phyloP scores from a whole-genome alignment of 371 early-diverging fungal genomes.

The Coemansia sp. region DNA sequence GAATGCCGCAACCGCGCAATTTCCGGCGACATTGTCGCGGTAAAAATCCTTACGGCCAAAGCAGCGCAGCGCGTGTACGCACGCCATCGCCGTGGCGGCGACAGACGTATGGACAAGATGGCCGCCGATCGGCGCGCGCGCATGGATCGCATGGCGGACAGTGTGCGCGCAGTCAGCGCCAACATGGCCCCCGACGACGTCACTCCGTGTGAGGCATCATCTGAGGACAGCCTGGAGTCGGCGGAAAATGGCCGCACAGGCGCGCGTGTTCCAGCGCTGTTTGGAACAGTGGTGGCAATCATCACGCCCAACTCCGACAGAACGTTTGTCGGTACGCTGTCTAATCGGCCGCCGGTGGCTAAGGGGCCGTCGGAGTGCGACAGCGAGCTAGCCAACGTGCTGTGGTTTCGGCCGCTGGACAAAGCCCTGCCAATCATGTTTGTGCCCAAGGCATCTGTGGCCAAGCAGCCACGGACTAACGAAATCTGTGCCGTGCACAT shows the following conservation, averaged over 20 bases:
- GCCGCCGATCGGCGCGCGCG: slow-evolving; percentile 32
- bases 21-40: slow-evolving; percentile 85
- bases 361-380: background rate
- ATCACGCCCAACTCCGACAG: slow-evolving; percentile 64
- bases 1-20: slow-evolving; percentile 82
- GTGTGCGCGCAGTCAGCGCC: background rate
- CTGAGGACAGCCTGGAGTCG: background rate
- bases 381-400: slow-evolving; percentile 48
- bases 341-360: slow-evolving; percentile 49
- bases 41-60: slow-evolving; percentile 71
- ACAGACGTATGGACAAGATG: slow-evolving; percentile 52
- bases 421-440: slow-evolving; percentile 77
- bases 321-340: slow-evolving; percentile 62
- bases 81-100: slow-evolving; percentile 56
- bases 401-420: slow-evolving; percentile 86
- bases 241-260: slow-evolving; percentile 3
- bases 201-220: background rate
- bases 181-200: background rate
- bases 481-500: slow-evolving; percentile 68
- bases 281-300: slow-evolving; percentile 68
- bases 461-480: background rate
- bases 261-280: slow-evolving; percentile 54
- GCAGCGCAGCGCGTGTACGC: slow-evolving; percentile 62
- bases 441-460: slow-evolving; percentile 43
- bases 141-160: slow-evolving; percentile 25